Base-by-base conservation (phyloP, 192 early-diverging fungal genomes). In the Linnemannia schmuckeri region DNA sequence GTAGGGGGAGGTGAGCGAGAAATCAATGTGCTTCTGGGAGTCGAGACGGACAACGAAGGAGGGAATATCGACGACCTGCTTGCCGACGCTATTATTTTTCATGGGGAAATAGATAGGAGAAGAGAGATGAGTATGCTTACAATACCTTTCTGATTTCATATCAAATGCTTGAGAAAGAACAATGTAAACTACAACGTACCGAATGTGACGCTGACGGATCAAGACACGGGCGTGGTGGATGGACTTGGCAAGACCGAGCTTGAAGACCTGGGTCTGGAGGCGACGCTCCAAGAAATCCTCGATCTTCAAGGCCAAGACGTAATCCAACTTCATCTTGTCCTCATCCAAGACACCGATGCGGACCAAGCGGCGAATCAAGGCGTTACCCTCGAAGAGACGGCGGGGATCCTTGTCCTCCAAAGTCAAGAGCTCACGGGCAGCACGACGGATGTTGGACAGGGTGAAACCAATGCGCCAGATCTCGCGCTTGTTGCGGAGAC, bases 381-480 rank as follows among this genome's bases (percentile, higher is more conserved):
- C 98, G 91, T 99, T 99, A 92, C 98, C 98, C 94, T 99, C 98
- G 89, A 99, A 99, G 79, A 99, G 95, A 91, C 98, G 97, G 80
- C 96, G 95, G 85, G 98, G 96, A 91, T 98, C 97, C 95, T 98
- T 98, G 88, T 94, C 94, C 77, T 98, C 97, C 75, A 99, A 93
- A 77, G 96, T 99, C 84, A 99, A 93, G 80, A 99, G 96, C 92
- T 99, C 98, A 98, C 98, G 97, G 83, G 98, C 98, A 81, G 98
- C 98, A 99, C 98, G 98, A 94, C 98, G 98, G 88, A 99, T 98
- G 93, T 99, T 98, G 92, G 98, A 99, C 83, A 99, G 94, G 85
- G 96, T 96, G 91, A 94, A 95, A 83, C 96, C 97, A 74, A 99
- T 96, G 89, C 98, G 95, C 96, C 96, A 99, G 93, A 99, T 97